Evolutionary conservation across 768 basidiomycete species (phyloP).

Genomic region (Russula sp.): DNA sequence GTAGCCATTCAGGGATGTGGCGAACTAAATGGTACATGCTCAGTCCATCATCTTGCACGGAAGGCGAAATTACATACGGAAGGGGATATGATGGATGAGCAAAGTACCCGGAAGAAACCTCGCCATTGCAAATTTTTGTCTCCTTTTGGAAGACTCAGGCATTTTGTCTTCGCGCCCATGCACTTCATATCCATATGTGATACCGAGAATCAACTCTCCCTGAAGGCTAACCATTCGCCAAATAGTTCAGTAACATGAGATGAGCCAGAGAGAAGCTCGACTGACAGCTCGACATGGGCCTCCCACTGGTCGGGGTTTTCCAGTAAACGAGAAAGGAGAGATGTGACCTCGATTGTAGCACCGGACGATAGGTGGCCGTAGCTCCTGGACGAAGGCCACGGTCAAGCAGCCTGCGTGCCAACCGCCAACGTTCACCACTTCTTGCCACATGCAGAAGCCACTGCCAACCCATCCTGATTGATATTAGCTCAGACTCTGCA

Average conservation of each 20-base stretch:
- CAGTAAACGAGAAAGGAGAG: neutral
- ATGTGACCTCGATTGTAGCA: neutral
- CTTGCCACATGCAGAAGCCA: neutral
- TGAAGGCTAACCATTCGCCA: neutral
- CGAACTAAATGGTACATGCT: neutral
- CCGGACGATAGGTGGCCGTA: neutral
- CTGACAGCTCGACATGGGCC: slow-evolving; percentile 4
- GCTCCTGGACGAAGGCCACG: slow-evolving; percentile 4
- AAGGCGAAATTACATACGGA: neutral
- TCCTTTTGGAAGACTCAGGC: neutral
- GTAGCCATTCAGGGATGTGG: slow-evolving; percentile 4
- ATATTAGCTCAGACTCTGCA: neutral
- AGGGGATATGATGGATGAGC: neutral
- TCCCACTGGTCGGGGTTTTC: neutral
- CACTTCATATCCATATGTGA: slow-evolving; percentile 4
- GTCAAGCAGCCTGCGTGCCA: slow-evolving; percentile 1
- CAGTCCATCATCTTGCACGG: neutral
- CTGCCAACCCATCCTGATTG: neutral
- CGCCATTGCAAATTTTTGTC: neutral
- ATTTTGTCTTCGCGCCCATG: neutral
- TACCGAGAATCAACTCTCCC: neutral
- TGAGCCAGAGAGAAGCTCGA: neutral
- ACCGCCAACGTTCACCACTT: neutral
- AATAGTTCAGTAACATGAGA: neutral
- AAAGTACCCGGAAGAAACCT: neutral